Base-by-base conservation (phyloP, 2,329 filamentous ascomycete genomes). In the Phialocephala subalpina region DNA sequence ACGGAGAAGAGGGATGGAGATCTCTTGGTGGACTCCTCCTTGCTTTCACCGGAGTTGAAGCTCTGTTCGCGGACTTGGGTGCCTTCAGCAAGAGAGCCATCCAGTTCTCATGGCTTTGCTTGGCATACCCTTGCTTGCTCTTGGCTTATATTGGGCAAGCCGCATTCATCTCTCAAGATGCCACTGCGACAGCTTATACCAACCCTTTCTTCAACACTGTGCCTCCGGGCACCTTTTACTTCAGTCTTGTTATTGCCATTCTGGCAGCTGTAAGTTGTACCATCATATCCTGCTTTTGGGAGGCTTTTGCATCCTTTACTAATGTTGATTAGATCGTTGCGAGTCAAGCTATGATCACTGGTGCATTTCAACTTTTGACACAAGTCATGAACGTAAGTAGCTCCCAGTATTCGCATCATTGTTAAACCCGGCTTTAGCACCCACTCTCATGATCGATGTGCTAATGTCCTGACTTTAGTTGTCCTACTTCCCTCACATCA, bases 291-390 rank as follows among this genome's bases (percentile, higher is more conserved):
- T n/a, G 22, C n/a, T 4, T 49, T 3, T 25, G 45, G 20, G 2
- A 8, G 20, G 20, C 7, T 20, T 49, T 25, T 20, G 7, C 11
- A 49, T 22, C 6, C 11, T 35, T 18, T 33, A 16, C 52, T 55
- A 55, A 55, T 22, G 20, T 55, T 6, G 18, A 20, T 36, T 16
- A 55, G 52, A 87, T 94, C 70, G 91, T 94, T 12, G 92, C 92
- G 0, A 92, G 88, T 3, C 92, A 94, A 70, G 92, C 92, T 11
- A 90, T 94, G 79, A 93, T 94, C 59, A 94, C 92, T 0, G 88
- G 87, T 8, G 88, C 89, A 0, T 94, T 94, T 69, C 90, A 92
- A 77, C 70, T 75, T 1, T 79, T 92, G n/a, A 83, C 86, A 0
- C 90, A 93, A 77, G 84, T 93, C 67, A 93, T 93, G 88, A 90